Evolutionary conservation across 1,139 yeast species (phyloP).

Genomic region (Candida sojae): DNA sequence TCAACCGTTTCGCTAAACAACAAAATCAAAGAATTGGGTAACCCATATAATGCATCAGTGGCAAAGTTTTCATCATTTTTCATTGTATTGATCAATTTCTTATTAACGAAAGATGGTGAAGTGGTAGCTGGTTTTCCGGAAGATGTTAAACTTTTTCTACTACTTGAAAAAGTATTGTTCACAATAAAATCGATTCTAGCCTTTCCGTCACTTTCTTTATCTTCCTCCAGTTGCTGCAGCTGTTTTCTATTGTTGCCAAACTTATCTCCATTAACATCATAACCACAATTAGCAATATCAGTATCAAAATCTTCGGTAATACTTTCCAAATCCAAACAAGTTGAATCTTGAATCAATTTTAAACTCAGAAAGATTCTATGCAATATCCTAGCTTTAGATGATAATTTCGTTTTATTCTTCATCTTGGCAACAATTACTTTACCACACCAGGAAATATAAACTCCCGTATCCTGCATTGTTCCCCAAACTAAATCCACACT

Average conservation of each 20-base stretch:
- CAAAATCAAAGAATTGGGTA: conserved; percentile 77
- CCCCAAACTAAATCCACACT: conserved; percentile 92
- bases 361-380: conserved; percentile 79
- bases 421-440: conserved; percentile 70
- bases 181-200: conserved; percentile 51
- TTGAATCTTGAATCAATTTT: conserved; percentile 73
- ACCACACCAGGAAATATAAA: conserved; percentile 77
- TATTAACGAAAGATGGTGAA: conserved; percentile 45
- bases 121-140: conserved; percentile 17
- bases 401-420: conserved; percentile 62
- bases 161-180: conserved; percentile 23
- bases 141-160: not conserved
- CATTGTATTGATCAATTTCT: conserved; percentile 45
- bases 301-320: conserved; percentile 38
- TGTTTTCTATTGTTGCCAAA: conserved; percentile 19
- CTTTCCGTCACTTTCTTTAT: conserved; percentile 20
- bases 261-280: conserved; percentile 44
- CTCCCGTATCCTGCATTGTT: conserved; percentile 82
- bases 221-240: not conserved
- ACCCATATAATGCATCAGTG: conserved; percentile 80
- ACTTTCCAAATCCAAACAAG: conserved; percentile 53
- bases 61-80: conserved; percentile 60
- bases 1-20: conserved; percentile 73
- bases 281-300: conserved; percentile 29
- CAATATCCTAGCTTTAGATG: conserved; percentile 73